phyloP scores from a whole-genome alignment of 176 grass and related monocot species.

The Triticum turgidum region DNA sequence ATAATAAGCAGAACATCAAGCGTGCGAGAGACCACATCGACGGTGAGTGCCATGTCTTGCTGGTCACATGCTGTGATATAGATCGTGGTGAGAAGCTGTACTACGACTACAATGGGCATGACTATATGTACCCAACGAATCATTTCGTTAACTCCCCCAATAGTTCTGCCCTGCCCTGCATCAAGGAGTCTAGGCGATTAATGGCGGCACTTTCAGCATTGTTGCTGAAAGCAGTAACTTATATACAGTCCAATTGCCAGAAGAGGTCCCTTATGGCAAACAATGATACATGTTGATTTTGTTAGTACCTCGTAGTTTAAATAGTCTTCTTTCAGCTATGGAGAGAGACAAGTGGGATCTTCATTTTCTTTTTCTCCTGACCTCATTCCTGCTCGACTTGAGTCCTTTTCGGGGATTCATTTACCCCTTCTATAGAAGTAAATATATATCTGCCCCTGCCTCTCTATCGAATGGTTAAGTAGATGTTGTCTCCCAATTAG shows the following conservation, averaged over 20 bases:
- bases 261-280: not conserved
- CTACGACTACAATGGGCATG: conserved; percentile 91
- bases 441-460: too few species aligned
- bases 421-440: too few species aligned
- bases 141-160: conserved; percentile 51
- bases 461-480: too few species aligned
- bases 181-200: conserved; percentile 29
- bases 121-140: conserved; percentile 72
- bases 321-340: not conserved
- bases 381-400: not conserved
- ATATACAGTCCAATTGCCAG: conserved; percentile 22
- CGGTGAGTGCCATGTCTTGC: conserved; percentile 46
- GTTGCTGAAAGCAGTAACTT: conserved; percentile 24
- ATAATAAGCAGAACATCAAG: conserved; percentile 83
- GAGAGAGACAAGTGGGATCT: conserved; percentile 24
- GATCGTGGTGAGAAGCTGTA: conserved; percentile 73
- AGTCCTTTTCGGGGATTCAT: too few species aligned
- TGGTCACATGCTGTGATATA: conserved; percentile 78
- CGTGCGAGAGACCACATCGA: conserved; percentile 35
- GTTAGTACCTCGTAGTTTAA: not conserved
- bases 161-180: conserved; percentile 19
- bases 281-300: conserved; percentile 13
- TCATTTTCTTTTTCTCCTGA: not conserved
- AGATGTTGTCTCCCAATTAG: too few species aligned
- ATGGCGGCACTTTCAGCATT: conserved; percentile 39